These are phyloP conservation scores for Davidsoniella neocaledoniae DNA, from an alignment of 2,329 filamentous ascomycete species.

Conservation along the genomic window DNA sequence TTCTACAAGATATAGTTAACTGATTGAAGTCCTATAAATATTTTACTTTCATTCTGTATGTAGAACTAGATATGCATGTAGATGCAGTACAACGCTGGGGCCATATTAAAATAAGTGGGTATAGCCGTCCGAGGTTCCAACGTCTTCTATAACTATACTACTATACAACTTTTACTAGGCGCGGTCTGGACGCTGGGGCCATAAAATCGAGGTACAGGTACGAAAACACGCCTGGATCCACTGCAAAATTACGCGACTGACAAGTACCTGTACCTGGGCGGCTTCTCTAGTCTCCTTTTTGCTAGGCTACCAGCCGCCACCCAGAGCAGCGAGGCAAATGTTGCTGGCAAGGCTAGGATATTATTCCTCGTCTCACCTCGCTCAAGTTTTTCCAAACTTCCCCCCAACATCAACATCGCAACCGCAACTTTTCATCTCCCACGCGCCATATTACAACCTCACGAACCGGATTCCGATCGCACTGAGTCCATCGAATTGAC, in stretches of 20 bases:
- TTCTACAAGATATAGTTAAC: no score
- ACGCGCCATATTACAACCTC: conserved; percentile 12
- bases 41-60: no score
- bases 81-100: no score
- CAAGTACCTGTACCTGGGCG: conserved; percentile 5
- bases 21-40: no score
- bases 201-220: conserved; percentile 1
- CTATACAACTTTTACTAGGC: no score
- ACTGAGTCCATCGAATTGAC: conserved; percentile 2
- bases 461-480: conserved; percentile 8
- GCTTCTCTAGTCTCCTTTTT: conserved; percentile 8
- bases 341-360: conserved; percentile 11
- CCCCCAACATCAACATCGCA: conserved; percentile 8
- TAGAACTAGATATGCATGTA: no score
- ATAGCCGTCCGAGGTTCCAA: no score
- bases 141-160: no score
- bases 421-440: conserved; percentile 4
- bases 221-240: conserved; percentile 1
- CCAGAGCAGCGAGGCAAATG: conserved; percentile 9
- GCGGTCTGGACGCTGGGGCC: no score
- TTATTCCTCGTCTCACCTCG: conserved; percentile 12
- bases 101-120: no score
- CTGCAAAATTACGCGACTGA: not conserved
- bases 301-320: conserved; percentile 11
- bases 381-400: conserved; percentile 13